These are phyloP conservation scores for Sporisorium exsertum DNA, from an alignment of 1,284 basidiomycete species.

Conservation along the genomic window DNA sequence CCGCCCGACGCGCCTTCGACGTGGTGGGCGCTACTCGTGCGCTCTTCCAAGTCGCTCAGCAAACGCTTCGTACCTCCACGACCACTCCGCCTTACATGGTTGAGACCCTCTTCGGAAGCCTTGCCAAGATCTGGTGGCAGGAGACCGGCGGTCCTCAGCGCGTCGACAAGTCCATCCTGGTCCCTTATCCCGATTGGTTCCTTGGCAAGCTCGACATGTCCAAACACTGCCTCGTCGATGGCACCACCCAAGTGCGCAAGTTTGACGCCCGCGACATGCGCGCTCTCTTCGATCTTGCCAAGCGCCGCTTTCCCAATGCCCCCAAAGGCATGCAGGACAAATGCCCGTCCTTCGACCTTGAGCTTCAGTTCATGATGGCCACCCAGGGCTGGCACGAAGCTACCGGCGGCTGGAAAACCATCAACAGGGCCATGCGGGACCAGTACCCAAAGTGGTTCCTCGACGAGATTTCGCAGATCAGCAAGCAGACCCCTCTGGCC, in stretches of 20 bases:
- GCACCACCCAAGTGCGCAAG: not conserved
- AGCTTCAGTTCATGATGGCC: not conserved
- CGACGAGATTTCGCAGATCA: not conserved
- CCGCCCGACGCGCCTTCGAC: not conserved
- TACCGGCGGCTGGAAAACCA: not conserved
- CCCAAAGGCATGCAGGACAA: not conserved
- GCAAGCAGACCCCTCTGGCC: not conserved
- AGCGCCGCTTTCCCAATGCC: not conserved
- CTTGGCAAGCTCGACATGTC: slow-evolving; percentile 1
- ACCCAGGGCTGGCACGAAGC: not conserved
- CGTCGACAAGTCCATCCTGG: slow-evolving; percentile 1
- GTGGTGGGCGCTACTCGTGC: not conserved
- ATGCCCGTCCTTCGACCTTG: not conserved
- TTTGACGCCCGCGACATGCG: not conserved
- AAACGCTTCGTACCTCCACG: not conserved
- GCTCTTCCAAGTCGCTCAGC: not conserved
- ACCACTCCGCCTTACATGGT: not conserved
- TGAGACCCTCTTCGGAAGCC: not conserved
- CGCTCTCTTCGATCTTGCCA: not conserved
- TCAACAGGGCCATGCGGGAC: slow-evolving; percentile 4
- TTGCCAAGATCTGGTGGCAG: slow-evolving; percentile 8
- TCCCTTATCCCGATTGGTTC: slow-evolving; percentile 2
- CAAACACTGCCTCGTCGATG: not conserved
- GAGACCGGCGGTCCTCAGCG: not conserved
- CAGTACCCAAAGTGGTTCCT: slow-evolving; percentile 12